Evolutionary conservation across 169 alveolate species (phyloP), one percentile per base, ranked within the genome.

Genomic region (Theileria orientalis): DNA sequence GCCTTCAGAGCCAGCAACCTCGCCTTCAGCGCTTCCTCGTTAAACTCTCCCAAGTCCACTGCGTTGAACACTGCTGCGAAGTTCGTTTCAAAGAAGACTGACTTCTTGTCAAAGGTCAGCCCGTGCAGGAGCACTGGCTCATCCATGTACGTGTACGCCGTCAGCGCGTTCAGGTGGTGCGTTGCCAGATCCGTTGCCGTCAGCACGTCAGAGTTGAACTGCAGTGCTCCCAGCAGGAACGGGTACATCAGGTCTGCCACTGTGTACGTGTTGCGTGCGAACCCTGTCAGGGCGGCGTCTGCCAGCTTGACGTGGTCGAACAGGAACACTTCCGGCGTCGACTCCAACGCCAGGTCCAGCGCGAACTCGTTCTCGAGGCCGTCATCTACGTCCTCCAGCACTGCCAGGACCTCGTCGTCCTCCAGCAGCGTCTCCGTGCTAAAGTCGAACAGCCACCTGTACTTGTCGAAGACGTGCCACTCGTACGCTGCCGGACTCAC

Each of bases 141-240:
- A 5, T 59, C 37, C 44, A 32, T 21, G 25, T 21, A 33, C 21
- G 44, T 59, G 56, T 35, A 59, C 6, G 25, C 69, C 0, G 69
- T 21, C 1, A 59, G 56, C 27, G 16, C 19, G 11, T 59, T 40
- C 2, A 59, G 25, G 56, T 59, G 69, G 19, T 35, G n/a, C 8
- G 21, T 11, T 27, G 19, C 21, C 29, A 59, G 49, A 0, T 23
- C 69, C 1, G 69, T 27, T 11, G 25, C 54, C 25, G 19, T 33
- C 29, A 59, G 49, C 21, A n/a, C 40, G 21, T 27, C 69, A 59
- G 52, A 32, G n/a, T 40, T 33, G 29, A 27, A 59, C 44, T 19
- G n/a, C 37, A 59, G 49, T 35, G 69, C 29, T 9, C 25, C 25
- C 47, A 59, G 32, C 69, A 59, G 21, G 69, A 59, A 59, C 7